Evolutionary conservation across 306 rosid species (phyloP), one percentile per base, ranked within the genome.

Genomic region (Abrus pulchellus): DNA sequence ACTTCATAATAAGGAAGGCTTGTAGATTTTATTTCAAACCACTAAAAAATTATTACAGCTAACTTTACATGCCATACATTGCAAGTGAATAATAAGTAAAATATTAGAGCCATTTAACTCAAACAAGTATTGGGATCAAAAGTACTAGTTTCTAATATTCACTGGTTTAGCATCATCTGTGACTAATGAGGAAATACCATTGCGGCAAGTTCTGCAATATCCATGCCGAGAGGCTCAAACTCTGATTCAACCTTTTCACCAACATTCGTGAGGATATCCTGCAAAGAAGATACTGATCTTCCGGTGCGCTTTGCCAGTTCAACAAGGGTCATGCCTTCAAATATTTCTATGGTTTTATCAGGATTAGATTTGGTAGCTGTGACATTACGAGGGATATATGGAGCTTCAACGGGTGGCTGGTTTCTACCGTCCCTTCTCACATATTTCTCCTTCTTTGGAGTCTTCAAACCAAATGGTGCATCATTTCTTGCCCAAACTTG

Each of bases 221-320:
- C 99, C 20, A 93, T 75, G 75, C 89, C 79, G 75, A 95, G 96
- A 49, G 94, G 87, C 77, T 91, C 96, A 90, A 91, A 93, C 91
- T 93, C 98, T 10, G 98, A 89, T 80, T 79, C 87, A 87, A 89
- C 75, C 75, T 90, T 91, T 89, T 95, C 99, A 78, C 97, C 97
- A 27, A 95, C 90, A 79, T 85, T 90, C 45, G 85, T 63, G 57
- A 95, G 97, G 79, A 91, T 83, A 73, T 86, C 86, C 83, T 88
- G 97, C 86, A 95, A 82, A 65, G 87, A 75, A 69, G 92, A 74
- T 76, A 81, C 80, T 48, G 92, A 83, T 86, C 83, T 86, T 60
- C 98, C 93, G 12, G 93, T 78, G 74, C 92, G 94, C 86, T 90
- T 93, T 36, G 98, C 89, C 86, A 94, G 90, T 85, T 94, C 98